Percentiles rank a stretch among this genome's conserved stretches.
Evolutionary conservation across 306 rosid genomes (phyloP).

Genomic region (Acmispon strigosus): DNA sequence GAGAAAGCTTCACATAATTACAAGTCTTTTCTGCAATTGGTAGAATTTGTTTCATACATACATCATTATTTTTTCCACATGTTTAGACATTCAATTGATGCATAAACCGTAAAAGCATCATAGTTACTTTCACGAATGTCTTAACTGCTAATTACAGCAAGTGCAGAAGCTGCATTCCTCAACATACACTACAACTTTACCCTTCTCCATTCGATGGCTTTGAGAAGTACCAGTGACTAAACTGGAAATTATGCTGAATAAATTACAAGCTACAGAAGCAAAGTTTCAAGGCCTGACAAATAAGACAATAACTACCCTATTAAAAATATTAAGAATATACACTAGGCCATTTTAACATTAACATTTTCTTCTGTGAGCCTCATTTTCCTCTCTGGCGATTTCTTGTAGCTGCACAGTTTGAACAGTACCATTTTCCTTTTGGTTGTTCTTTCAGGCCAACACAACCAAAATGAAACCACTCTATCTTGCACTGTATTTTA

Average conservation of each 20-base stretch:
- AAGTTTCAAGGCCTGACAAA: not conserved
- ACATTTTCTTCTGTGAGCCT: constrained; percentile 1
- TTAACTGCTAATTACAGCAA: not conserved
- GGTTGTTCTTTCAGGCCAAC: constrained; percentile 51
- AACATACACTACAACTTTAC: not conserved
- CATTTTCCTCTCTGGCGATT: constrained; percentile 47
- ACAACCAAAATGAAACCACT: constrained; percentile 53
- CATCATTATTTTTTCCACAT: no score
- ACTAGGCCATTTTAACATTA: constrained; percentile 1
- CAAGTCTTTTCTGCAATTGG: no score
- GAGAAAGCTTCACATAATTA: no score
- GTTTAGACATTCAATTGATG: no score
- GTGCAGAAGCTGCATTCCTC: not conserved
- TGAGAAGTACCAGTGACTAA: not conserved
- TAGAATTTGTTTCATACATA: no score
- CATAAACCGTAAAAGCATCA: no score
- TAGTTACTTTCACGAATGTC: no score
- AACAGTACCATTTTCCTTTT: constrained; percentile 49
- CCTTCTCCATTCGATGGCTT: not conserved
- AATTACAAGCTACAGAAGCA: not conserved
- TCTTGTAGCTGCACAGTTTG: constrained; percentile 38
- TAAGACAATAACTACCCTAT: not conserved
- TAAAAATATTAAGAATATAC: constrained; percentile 12
- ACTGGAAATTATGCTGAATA: not conserved
- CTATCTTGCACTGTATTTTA: constrained; percentile 43